Percentiles rank a stretch among this genome's conserved stretches.
Evolutionary conservation across 768 basidiomycete species (phyloP).

Genomic region (Infundibulicybe gibba): DNA sequence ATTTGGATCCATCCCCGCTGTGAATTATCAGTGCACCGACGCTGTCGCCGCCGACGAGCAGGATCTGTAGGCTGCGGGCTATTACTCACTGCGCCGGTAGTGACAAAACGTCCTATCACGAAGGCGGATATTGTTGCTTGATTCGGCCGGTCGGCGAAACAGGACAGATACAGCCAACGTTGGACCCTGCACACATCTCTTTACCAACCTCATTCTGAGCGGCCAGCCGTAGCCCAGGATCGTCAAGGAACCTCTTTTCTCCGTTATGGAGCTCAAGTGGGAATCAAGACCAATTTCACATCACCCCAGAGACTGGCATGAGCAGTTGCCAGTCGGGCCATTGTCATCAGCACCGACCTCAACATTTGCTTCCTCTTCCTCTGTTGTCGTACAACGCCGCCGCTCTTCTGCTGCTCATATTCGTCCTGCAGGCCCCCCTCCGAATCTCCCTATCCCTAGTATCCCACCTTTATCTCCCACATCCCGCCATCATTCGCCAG

Average conservation of each 20-base stretch:
- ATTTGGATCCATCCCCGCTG: not conserved
- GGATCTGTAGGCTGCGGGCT: no score
- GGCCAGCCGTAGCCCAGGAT: not conserved
- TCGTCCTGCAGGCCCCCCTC: slow-evolving; percentile 69
- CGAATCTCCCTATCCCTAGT: slow-evolving; percentile 70
- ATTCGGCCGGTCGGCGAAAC: no score
- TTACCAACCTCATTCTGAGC: not conserved
- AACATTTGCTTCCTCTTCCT: slow-evolving; percentile 18
- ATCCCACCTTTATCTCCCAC: slow-evolving; percentile 32
- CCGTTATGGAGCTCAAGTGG: slow-evolving; percentile 35
- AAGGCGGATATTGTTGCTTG: no score
- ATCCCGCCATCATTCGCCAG: slow-evolving; percentile 15
- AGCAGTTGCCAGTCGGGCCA: slow-evolving; percentile 25
- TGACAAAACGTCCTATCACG: no score
- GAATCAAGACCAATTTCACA: slow-evolving; percentile 26
- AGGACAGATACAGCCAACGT: no score
- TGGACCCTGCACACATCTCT: slow-evolving; percentile 1
- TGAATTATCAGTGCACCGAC: not conserved
- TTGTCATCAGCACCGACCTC: slow-evolving; percentile 27
- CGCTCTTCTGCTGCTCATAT: slow-evolving; percentile 65
- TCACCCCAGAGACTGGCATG: slow-evolving; percentile 31
- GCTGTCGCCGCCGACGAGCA: no score
- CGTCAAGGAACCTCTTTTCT: not conserved
- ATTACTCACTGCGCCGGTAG: no score
- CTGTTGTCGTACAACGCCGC: slow-evolving; percentile 47